Base-by-base conservation (phyloP, 164 flowering plant genomes). In the Chimonanthus salicifolius region DNA sequence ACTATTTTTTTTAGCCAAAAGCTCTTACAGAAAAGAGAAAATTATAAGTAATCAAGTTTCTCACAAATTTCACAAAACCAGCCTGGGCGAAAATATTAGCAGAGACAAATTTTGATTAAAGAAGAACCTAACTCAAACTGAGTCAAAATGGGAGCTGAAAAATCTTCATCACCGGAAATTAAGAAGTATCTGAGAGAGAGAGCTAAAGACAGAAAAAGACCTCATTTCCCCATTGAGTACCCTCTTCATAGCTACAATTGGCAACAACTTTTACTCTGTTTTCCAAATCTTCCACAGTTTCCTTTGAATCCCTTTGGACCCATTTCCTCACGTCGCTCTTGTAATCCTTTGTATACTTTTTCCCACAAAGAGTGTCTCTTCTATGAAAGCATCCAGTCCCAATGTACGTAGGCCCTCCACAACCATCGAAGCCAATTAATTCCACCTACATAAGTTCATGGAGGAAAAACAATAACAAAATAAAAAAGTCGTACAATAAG, bases 351-450 rank as follows among this genome's bases (percentile, higher is more conserved):
- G 54, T 67, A 47, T 71, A 83, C 49, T 79, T 84, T 64, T 21
- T 79, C 49, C 93, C 91, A 73, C 82, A 81, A 2, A 92, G 83
- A 70, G 76, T 70, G 7, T 83, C 90, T 79, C 97, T 84, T 76
- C 90, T 79, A 73, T 88, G 90, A 72, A 92, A 92, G 71, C 94
- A 90, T 18, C 94, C 97, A 0, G 87, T 85, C 16, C 94, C 97
- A 72, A 83, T 64, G 51, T 87, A 92, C 11, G 79, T 2, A 4
- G 91, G 83, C 16, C 87, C 88, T 20, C 87, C 92, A 77, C 73
- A 69, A 33, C 88, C 87, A 71, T 82, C 90, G 43, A 90, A n/a
- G 7, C 73, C 73, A 20, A 0, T 5, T 5, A 66, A 5, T 66
- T 66, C 68, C 48, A 66, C 68, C 84, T 33, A 33, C 33, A 33